These are phyloP conservation scores for Tuber borchii DNA, from an alignment of 495 filamentous ascomycete genomes.

Conservation along the genomic window DNA sequence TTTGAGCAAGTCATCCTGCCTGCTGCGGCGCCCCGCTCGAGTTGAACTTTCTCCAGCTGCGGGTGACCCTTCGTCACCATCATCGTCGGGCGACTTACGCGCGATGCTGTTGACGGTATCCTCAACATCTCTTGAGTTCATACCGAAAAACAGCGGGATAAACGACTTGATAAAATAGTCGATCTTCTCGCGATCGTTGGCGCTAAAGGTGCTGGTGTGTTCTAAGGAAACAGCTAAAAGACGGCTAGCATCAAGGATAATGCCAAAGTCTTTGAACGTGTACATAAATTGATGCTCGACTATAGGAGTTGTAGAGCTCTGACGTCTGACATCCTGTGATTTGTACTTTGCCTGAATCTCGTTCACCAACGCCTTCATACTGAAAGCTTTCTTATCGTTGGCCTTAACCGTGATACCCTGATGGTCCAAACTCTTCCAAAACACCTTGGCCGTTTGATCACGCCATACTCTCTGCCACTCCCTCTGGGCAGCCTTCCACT, in stretches of 20 bases:
- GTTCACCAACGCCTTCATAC: conserved; percentile 74
- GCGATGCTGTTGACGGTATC: conserved; percentile 68
- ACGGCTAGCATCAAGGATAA: conserved; percentile 73
- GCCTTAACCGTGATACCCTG: conserved; percentile 79
- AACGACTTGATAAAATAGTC: conserved; percentile 81
- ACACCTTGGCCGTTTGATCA: conserved; percentile 80
- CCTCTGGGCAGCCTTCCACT: conserved; percentile 90
- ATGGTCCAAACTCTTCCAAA: conserved; percentile 92
- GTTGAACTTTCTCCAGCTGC: conserved; percentile 33
- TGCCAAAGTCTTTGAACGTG: conserved; percentile 65
- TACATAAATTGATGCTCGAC: conserved; percentile 67
- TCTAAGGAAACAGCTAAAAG: conserved; percentile 71
- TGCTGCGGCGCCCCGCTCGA: conserved; percentile 26
- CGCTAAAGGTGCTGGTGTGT: conserved; percentile 58
- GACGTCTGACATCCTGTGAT: conserved; percentile 63
- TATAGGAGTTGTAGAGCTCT: conserved; percentile 53
- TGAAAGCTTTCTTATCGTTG: conserved; percentile 81
- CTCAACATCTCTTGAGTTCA: conserved; percentile 68
- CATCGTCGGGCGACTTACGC: conserved; percentile 58
- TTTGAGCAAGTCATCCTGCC: conserved; percentile 58
- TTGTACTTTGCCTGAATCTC: conserved; percentile 83
- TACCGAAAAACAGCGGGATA: conserved; percentile 78
- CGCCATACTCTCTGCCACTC: conserved; percentile 99
- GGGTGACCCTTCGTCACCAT: conserved; percentile 55
- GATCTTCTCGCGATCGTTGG: conserved; percentile 66